Evolutionary conservation across 176 grass and related monocot genomes (phyloP), one percentile per base, ranked within the genome.

Genomic region (Otatea glauca): DNA sequence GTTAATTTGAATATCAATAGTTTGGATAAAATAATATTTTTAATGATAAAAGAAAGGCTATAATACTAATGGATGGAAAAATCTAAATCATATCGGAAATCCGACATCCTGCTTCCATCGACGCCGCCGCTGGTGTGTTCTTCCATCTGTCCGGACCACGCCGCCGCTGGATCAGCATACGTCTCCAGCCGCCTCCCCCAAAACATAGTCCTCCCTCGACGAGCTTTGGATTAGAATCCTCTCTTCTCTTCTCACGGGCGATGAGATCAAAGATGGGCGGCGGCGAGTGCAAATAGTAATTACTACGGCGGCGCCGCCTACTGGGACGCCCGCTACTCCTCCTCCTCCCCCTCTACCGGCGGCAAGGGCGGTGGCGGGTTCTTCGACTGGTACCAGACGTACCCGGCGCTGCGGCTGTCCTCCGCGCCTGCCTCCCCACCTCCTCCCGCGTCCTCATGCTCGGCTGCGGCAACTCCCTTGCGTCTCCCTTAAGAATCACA

Each of bases 361-460:
- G 87, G 81, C 70, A 85, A 78, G 34, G 94, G 81, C 43, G 76
- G 72, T 80, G 44, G 68, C 74, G 66, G 54, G 34, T 85, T 87
- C 90, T 98, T 98, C 85, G 95, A 98, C 74, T 93, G 95, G 91
- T 98, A 95, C 89, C 92, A 91, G 86, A 60, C 83, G 41, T 98
- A 98, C 87, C 51, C 87, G 51, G 95, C 89, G 39, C 95, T 98
- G 71, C 87, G 92, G 75, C 85, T 89, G 15, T 98, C 83, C 84
- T 98, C 62, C 91, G 92, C 61, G 85, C 78, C 53, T 88, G 69
- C 89, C 75, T 98, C 17, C 87, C 95, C 35, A 2, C 80, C 55
- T 69, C 91, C 47, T 84, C 91, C 79, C 91, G 83, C 44, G 27
- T 92, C 80, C 92, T 95, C 91, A 95, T 95, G 95, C 77, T 98